Base-by-base conservation (phyloP, 192 early-diverging fungal species). In the Gaertneriomyces semiglobifer region DNA sequence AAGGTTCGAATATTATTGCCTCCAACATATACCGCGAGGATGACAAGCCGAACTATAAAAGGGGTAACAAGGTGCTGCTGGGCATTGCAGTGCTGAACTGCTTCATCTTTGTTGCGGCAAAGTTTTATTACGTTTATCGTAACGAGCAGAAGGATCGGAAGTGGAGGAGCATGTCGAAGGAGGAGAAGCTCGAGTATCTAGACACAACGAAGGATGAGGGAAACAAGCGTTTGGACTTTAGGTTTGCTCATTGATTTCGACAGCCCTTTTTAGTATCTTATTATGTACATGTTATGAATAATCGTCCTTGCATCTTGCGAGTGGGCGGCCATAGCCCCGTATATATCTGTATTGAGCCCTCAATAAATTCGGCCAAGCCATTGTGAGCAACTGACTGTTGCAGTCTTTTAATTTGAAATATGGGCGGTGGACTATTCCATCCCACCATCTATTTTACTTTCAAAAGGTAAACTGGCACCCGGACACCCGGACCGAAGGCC, bases 191-290 rank as follows among this genome's bases (percentile, higher is more conserved):
- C 9, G 47, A 75, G 47, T 86, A 86, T 45, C 44, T 76, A 25
- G 58, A 73, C 6, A 84, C 77, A n/a, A 84, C 83, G 5, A 77
- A 55, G 6, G 69, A 84, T 20, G 19, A 67, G 40, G 83, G 83
- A 2, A 79, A 72, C 40, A 70, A 81, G 52, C 74, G 83, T 25
- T 64, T 84, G 8, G 83, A 84, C 53, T 84, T 75, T 40, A 62
- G 60, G 44, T 62, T 62, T 55, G 56, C 56, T 3, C 38, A 58
- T 39, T 58, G 33, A 39, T 50, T 33, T 33, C n/a, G n/a, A n/a
- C n/a, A n/a, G n/a, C n/a, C n/a, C n/a, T n/a, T n/a, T n/a, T n/a
- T n/a, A n/a, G n/a, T n/a, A n/a, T n/a, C n/a, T n/a, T 1, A 33
- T 2, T 33, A 33, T 33, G 25, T 33, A 33, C 25, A 1, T 33